phyloP scores from a whole-genome alignment of 1,284 basidiomycete species.

The Lignosus rhinocerotis region DNA sequence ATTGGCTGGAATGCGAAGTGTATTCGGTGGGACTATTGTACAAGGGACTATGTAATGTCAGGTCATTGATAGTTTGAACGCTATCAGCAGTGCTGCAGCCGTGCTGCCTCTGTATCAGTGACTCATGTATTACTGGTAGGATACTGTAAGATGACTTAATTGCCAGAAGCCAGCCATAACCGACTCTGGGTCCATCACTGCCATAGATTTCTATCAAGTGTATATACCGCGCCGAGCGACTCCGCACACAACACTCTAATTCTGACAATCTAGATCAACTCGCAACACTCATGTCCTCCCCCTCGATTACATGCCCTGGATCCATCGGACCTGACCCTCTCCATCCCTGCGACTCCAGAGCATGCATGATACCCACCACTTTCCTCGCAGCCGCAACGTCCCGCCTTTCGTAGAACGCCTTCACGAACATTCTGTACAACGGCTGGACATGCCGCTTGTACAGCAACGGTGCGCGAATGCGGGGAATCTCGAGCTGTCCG shows the following conservation, averaged over 20 bases:
- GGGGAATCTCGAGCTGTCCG: constrained; percentile 33
- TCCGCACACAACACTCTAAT: no score
- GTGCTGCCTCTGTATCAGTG: neutral
- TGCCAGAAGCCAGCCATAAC: no score
- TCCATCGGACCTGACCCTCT: neutral
- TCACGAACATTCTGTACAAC: constrained; percentile 71
- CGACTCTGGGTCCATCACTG: no score
- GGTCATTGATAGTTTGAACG: neutral
- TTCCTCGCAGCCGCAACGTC: constrained; percentile 53
- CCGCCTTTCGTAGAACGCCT: constrained; percentile 53
- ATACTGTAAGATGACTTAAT: neutral
- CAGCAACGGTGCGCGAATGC: constrained; percentile 41
- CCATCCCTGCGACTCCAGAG: constrained; percentile 33
- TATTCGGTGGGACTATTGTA: neutral
- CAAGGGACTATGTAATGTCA: neutral
- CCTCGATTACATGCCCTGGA: no score
- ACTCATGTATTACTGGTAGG: neutral
- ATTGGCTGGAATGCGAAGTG: no score
- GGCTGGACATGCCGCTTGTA: constrained; percentile 60
- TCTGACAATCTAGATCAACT: no score
- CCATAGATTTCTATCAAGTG: no score
- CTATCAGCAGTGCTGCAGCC: no score
- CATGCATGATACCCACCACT: constrained; percentile 57
- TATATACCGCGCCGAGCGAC: no score
- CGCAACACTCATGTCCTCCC: no score